phyloP scores from a whole-genome alignment of 2,329 filamentous ascomycete genomes.

The Fusarium sp. region DNA sequence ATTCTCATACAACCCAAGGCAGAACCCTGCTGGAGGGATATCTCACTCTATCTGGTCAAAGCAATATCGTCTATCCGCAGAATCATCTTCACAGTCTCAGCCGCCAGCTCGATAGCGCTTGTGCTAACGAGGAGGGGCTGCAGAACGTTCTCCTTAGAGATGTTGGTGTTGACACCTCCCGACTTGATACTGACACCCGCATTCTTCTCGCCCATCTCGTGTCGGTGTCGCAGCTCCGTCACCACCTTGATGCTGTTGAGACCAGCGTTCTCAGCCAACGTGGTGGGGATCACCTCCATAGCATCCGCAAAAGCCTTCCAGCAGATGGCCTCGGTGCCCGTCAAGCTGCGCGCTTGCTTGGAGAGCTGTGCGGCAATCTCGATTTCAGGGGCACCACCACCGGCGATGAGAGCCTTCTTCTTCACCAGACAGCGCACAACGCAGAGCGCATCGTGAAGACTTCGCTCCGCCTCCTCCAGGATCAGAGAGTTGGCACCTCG shows the following conservation, averaged over 20 bases:
- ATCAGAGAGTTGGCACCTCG: conserved; percentile 95
- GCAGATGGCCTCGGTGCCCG: conserved; percentile 96
- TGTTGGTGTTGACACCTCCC: conserved; percentile 96
- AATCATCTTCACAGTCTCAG: conserved; percentile 98
- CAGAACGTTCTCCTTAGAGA: conserved; percentile 95
- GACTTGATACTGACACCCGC: conserved; percentile 98
- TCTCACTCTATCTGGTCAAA: conserved; percentile 66
- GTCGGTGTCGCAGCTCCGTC: conserved; percentile 92
- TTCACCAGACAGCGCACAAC: conserved; percentile 98
- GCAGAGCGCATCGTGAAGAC: conserved; percentile 95
- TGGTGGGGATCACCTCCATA: conserved; percentile 96
- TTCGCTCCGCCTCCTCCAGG: conserved; percentile 96
- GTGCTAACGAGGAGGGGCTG: conserved; percentile 97
- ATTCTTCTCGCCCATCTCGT: conserved; percentile 94
- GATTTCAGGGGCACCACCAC: conserved; percentile 95
- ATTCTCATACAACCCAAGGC: conserved; percentile 53
- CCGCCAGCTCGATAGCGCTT: conserved; percentile 95
- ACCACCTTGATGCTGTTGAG: conserved; percentile 99
- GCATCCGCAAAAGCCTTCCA: conserved; percentile 99
- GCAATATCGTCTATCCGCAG: conserved; percentile 76
- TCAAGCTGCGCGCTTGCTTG: conserved; percentile 83
- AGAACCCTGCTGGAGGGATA: conserved; percentile 45
- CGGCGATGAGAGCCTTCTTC: conserved; percentile 99
- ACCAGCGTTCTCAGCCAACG: conserved; percentile 95
- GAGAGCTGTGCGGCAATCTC: conserved; percentile 91